Percentiles rank a stretch among this genome's conserved stretches.
Evolutionary conservation across 805 yeast species (phyloP).

Genomic region (Myxozyma udenii): DNA sequence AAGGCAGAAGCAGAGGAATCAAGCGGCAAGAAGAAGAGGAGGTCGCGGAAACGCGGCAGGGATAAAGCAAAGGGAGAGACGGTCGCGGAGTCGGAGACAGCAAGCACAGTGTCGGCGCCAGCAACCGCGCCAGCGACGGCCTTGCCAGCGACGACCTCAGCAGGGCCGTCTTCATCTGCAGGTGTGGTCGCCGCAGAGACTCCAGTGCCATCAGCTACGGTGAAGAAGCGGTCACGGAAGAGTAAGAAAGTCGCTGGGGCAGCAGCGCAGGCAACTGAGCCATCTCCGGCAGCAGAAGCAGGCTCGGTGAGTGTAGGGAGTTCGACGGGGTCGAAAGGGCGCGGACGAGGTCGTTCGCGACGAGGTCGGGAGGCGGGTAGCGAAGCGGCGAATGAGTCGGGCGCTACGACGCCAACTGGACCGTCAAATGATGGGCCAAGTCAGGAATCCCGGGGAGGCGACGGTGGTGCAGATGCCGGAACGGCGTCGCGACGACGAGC

Average conservation of each 20-base stretch:
- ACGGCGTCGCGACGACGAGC: too few species aligned
- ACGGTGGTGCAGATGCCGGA: too few species aligned
- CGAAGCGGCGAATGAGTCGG: too few species aligned
- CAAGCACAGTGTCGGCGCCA: too few species aligned
- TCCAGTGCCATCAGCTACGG: background rate
- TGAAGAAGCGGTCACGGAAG: background rate
- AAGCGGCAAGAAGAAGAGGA: background rate
- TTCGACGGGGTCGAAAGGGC: background rate
- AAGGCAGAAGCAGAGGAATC: background rate
- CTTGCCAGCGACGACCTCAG: background rate
- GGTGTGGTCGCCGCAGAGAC: background rate
- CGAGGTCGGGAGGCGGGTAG: too few species aligned
- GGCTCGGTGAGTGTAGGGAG: background rate
- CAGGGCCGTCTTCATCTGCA: background rate
- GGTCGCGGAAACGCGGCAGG: background rate
- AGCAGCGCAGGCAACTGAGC: background rate
- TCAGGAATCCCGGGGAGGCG: too few species aligned
- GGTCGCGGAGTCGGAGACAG: too few species aligned
- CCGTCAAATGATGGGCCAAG: too few species aligned
- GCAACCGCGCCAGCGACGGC: background rate
- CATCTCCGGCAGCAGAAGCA: background rate
- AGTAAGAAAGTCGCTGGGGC: too few species aligned
- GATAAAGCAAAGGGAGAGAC: conserved; percentile 1
- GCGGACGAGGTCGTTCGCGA: too few species aligned
- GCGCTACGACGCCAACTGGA: too few species aligned